These are phyloP conservation scores for Fraxinus quadrangulata DNA, from an alignment of 257 asterid genomes.

Conservation along the genomic window DNA sequence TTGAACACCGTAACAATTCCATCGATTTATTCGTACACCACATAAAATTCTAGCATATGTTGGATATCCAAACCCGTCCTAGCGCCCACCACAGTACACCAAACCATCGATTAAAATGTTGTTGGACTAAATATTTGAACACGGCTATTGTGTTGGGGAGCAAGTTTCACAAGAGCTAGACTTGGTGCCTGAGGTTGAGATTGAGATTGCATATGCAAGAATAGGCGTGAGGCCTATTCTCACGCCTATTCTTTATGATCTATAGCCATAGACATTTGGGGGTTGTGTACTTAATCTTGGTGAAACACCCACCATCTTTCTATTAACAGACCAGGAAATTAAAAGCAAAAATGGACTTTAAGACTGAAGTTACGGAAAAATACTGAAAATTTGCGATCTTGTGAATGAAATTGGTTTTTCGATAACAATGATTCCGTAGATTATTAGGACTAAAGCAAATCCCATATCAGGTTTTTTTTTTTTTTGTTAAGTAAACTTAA, in stretches of 20 bases:
- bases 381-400: neutral
- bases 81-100: no score
- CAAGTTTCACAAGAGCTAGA: no score
- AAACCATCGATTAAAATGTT: no score
- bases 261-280: slow-evolving; percentile 35
- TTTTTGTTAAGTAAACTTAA: neutral
- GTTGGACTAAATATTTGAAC: no score
- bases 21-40: no score
- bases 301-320: slow-evolving; percentile 63
- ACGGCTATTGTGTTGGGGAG: no score
- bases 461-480: neutral
- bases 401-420: neutral
- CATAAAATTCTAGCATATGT: no score
- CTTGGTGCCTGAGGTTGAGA: no score
- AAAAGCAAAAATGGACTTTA: slow-evolving; percentile 17
- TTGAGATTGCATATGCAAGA: no score
- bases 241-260: slow-evolving; percentile 39
- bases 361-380: neutral
- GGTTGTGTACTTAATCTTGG: slow-evolving; percentile 41
- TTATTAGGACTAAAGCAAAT: neutral
- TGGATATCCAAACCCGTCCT: no score
- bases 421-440: neutral
- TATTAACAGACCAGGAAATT: neutral
- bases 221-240: no score
- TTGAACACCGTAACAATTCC: no score